These are phyloP conservation scores for Leersia perrieri DNA, from an alignment of 176 grass and related monocot species.

Conservation along the genomic window DNA sequence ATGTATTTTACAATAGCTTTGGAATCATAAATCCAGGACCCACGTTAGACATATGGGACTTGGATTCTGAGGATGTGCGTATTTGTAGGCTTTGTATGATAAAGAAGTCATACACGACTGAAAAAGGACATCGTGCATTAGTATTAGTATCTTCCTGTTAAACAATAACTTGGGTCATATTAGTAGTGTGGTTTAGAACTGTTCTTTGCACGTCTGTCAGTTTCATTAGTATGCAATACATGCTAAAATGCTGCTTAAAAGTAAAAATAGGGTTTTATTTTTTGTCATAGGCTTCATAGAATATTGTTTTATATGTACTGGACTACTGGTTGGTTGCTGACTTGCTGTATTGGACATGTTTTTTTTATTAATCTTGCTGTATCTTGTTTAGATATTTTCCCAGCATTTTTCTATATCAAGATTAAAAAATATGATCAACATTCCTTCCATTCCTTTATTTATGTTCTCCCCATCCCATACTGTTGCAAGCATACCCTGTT, in stretches of 20 bases:
- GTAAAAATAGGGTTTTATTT: not conserved
- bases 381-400: not conserved
- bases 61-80: not conserved
- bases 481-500: not conserved
- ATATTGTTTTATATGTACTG: not conserved
- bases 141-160: not conserved
- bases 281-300: not conserved
- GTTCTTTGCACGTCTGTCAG: not conserved
- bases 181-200: not conserved
- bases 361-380: not conserved
- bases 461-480: not conserved
- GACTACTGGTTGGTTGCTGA: not conserved
- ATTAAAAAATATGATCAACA: not conserved
- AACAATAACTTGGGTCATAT: not conserved
- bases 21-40: not conserved
- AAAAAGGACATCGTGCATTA: not conserved
- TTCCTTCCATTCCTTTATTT: not conserved
- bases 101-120: too few relatives aligned
- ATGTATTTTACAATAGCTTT: not conserved
- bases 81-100: not conserved
- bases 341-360: not conserved
- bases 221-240: not conserved
- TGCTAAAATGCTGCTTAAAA: not conserved
- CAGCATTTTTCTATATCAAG: not conserved
- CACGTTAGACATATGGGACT: not conserved